Evolutionary conservation across 371 early-diverging fungal species (phyloP).

Genomic region (Batkoa obscura): DNA sequence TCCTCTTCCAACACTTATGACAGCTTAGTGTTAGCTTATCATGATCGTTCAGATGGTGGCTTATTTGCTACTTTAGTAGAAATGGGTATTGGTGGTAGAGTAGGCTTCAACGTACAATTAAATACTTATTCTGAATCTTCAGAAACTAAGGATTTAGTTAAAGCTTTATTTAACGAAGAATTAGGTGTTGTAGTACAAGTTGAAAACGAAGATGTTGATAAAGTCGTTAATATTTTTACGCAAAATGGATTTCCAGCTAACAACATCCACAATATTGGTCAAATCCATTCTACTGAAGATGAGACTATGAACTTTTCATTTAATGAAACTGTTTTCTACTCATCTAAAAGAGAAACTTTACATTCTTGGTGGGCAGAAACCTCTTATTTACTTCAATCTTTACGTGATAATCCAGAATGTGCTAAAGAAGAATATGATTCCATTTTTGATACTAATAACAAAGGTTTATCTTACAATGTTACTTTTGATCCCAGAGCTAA

Average conservation of each 20-base stretch:
- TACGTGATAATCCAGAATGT: conserved; percentile 76
- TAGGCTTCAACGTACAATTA: conserved; percentile 51
- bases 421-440: conserved; percentile 66
- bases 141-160: conserved; percentile 22
- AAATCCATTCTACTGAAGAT: conserved; percentile 17
- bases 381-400: conserved; percentile 70
- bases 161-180: conserved; percentile 83
- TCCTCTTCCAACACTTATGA: conserved; percentile 12
- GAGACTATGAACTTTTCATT: conserved; percentile 18
- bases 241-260: conserved; percentile 27
- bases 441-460: conserved; percentile 42
- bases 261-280: conserved; percentile 39
- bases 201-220: conserved; percentile 28
- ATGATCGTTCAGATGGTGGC: conserved; percentile 95
- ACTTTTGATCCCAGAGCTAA: conserved; percentile 56
- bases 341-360: conserved; percentile 34
- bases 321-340: conserved; percentile 17
- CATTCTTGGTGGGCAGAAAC: conserved; percentile 77
- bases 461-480: conserved; percentile 51
- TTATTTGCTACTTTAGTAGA: conserved; percentile 72
- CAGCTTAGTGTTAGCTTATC: conserved; percentile 68
- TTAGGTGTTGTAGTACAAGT: conserved; percentile 89
- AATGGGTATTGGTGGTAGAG: conserved; percentile 89
- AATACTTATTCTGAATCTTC: conserved; percentile 18
- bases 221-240: conserved; percentile 26